Base-by-base conservation (phyloP, 1,284 basidiomycete genomes). In the Austroboletus niveus region DNA sequence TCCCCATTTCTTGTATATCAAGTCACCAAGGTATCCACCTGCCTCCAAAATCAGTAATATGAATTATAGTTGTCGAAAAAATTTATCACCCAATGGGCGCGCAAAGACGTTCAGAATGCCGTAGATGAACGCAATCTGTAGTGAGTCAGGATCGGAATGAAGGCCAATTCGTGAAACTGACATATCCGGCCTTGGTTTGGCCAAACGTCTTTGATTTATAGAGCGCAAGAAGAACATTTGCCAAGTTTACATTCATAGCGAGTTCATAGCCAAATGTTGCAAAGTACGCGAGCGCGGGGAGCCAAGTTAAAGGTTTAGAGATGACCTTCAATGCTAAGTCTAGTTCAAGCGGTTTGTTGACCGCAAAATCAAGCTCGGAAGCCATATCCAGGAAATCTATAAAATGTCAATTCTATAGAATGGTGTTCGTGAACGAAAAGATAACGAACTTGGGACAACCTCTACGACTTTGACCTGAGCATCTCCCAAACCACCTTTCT, bases 251-350 rank as follows among this genome's bases (percentile, higher is more conserved):
- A 54, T 87, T 80, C 38, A 87, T 72, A 1, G 77, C 76, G 3
- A 85, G 73, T 60, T 85, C 82, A 43, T 77, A 75, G 1, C 84
- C 84, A 54, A 85, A 84, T 9, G 78, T 79, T 2, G 75, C 72
- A 24, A 74, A 56, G 58, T 84, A 84, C 15, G 74, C 77, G 11
- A 83, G 60, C 1, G 78, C 67, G 2, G 81, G 80, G 14, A 87
- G 72, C 82, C 81, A 85, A 1, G 84, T 84, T n/a, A 81, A 59
- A 7, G 79, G 78, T 51, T 66, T 76, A 8, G 57, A 22, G 29
- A 80, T 40, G 43, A 84, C 71, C 36, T 61, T 57, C 12, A 61
- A 7, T 4, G 76, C 71, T 1, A 68, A 57, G 42, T 62, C 58
- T 32, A 63, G 34, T 4, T 81, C 80, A 15, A 82, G 64, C 6